A percentile compares a stretch with the other conserved stretches of the same genome.
phyloP scores from a whole-genome alignment of 2,329 filamentous ascomycete genomes.

The Rachicladosporium sp. region DNA sequence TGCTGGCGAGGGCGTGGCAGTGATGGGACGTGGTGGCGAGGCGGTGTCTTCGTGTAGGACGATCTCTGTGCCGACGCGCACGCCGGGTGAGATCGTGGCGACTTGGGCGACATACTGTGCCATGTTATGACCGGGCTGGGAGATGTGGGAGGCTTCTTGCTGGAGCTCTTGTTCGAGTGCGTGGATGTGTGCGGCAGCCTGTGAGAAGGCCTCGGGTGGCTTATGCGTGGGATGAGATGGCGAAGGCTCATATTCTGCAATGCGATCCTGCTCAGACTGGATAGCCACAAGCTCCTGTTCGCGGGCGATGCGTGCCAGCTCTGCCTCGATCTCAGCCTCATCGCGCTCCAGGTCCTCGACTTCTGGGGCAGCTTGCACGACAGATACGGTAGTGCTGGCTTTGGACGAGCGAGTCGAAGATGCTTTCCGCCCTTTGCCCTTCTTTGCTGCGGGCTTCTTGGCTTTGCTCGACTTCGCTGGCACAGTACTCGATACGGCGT shows the following conservation, averaged over 20 bases:
- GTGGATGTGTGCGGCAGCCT: constrained; percentile 5
- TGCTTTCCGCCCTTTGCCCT: constrained; percentile 15
- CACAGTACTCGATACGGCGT: too few species aligned
- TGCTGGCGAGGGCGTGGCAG: constrained; percentile 14
- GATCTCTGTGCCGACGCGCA: too few species aligned
- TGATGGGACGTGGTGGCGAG: constrained; percentile 1
- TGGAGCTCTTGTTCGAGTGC: too few species aligned
- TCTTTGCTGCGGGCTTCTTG: constrained; percentile 16
- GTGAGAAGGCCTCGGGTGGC: constrained; percentile 7
- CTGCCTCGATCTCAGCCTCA: constrained; percentile 21
- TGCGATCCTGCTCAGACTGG: constrained; percentile 16
- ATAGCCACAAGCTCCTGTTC: constrained; percentile 13
- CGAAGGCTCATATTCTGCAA: constrained; percentile 26
- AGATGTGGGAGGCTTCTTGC: too few species aligned
- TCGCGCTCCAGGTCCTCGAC: constrained; percentile 13
- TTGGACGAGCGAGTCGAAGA: constrained; percentile 16
- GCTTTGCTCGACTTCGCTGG: constrained; percentile 11
- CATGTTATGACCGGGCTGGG: too few species aligned
- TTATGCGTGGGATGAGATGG: constrained; percentile 11
- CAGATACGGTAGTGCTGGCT: constrained; percentile 9
- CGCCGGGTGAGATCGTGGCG: neutral
- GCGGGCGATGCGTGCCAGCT: constrained; percentile 19
- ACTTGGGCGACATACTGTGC: constrained; percentile 1
- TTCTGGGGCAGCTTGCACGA: constrained; percentile 9
- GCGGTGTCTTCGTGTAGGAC: neutral